These are phyloP conservation scores for Penicillium salamii DNA, from an alignment of 495 filamentous ascomycete species.

Conservation along the genomic window DNA sequence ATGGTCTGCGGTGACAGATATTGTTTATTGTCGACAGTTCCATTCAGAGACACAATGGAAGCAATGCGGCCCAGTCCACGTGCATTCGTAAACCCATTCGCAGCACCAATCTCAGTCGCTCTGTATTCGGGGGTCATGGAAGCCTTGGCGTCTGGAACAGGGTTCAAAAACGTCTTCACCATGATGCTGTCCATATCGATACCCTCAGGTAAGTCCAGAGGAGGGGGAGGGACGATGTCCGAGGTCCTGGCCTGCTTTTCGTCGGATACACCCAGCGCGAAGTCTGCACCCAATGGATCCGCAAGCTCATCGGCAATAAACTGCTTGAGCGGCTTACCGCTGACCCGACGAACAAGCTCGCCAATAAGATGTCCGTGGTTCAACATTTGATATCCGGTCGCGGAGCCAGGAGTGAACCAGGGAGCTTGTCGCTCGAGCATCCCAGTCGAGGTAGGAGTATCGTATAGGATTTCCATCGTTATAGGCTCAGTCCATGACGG, in stretches of 20 bases:
- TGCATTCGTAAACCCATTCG: constrained; percentile 36
- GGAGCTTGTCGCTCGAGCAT: constrained; percentile 38
- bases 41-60: constrained; percentile 29
- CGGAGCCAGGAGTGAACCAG: constrained; percentile 43
- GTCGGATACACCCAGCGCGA: constrained; percentile 32
- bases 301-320: constrained; percentile 43
- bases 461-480: constrained; percentile 25
- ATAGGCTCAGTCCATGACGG: constrained; percentile 34
- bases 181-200: constrained; percentile 15
- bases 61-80: constrained; percentile 29
- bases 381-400: constrained; percentile 36
- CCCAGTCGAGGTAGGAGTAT: constrained; percentile 24
- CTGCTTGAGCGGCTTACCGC: constrained; percentile 34
- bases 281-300: constrained; percentile 37
- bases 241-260: constrained; percentile 30
- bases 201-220: background rate
- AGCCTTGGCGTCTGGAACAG: background rate
- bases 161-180: constrained; percentile 6
- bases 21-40: constrained; percentile 27
- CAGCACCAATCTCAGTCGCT: constrained; percentile 22
- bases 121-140: constrained; percentile 21
- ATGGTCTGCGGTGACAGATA: constrained; percentile 31
- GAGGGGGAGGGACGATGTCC: constrained; percentile 18
- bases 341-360: constrained; percentile 36
- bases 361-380: constrained; percentile 40